A percentile compares a stretch with the other conserved stretches of the same genome.
Conservation (phyloP, 768 basidiomycete genomes). For the Boletus pseudo-olivaceus region DNA sequence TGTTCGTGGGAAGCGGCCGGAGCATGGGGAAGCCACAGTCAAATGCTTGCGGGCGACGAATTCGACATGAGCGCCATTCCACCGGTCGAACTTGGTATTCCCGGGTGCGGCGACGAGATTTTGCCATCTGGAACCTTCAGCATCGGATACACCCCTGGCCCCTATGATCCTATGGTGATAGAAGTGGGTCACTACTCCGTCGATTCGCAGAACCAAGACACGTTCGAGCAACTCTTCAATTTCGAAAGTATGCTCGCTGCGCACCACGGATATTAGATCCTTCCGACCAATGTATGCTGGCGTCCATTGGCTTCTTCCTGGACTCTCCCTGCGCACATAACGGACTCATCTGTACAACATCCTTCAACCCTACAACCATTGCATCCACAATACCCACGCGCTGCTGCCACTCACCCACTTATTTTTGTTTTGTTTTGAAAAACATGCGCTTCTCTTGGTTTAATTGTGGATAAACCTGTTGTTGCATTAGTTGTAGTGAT, state of each 20-base stretch:
- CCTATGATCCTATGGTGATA: slow-evolving; percentile 28
- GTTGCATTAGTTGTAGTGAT: slow-evolving; percentile 37
- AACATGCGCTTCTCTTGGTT: slow-evolving; percentile 27
- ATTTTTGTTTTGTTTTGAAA: slow-evolving; percentile 3
- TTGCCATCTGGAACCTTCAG: slow-evolving; percentile 10
- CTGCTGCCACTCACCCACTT: slow-evolving; percentile 26
- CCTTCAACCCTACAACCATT: slow-evolving; percentile 17
- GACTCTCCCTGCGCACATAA: slow-evolving; percentile 24
- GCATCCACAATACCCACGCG: slow-evolving; percentile 29
- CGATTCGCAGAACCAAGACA: slow-evolving; percentile 32
- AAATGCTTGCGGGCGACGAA: slow-evolving; percentile 53
- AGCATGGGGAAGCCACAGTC: slow-evolving; percentile 35
- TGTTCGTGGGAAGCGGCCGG: slow-evolving; percentile 33
- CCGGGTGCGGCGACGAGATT: slow-evolving; percentile 40
- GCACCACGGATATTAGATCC: slow-evolving; percentile 31
- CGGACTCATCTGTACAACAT: slow-evolving; percentile 33
- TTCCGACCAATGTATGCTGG: slow-evolving; percentile 34
- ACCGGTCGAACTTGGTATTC: slow-evolving; percentile 56
- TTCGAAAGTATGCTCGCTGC: slow-evolving; percentile 34
- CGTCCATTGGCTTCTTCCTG: slow-evolving; percentile 31
- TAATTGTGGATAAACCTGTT: slow-evolving; percentile 34
- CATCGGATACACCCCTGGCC: slow-evolving; percentile 21
- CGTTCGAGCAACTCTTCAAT: slow-evolving; percentile 36
- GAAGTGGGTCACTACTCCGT: slow-evolving; percentile 30
- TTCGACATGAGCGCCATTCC: slow-evolving; percentile 67